Evolutionary conservation across 352 stramenopile genomes (phyloP).

Genomic region (Pythium biforme): DNA sequence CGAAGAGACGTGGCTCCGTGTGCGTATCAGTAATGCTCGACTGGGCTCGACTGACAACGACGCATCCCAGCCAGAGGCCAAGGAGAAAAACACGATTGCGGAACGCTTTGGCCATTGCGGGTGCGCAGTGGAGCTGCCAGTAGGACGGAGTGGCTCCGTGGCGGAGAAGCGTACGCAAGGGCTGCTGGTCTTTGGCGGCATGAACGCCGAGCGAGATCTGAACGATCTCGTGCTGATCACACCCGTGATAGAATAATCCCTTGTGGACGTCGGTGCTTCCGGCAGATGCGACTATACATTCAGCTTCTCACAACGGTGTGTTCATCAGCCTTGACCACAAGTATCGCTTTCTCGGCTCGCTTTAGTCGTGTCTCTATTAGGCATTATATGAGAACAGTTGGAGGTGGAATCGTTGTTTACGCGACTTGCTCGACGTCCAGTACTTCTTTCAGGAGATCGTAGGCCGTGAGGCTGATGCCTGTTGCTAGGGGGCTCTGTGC

Average conservation of each 20-base stretch:
- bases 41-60: neutral
- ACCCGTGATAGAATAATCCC: neutral
- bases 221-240: constrained; percentile 29
- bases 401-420: constrained; percentile 10
- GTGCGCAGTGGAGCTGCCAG: constrained; percentile 21
- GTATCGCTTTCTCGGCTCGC: neutral
- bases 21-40: neutral
- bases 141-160: neutral
- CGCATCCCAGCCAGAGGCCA: neutral
- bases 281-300: too few species aligned
- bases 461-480: constrained; percentile 83
- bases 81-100: neutral
- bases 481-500: constrained; percentile 82
- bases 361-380: constrained; percentile 10
- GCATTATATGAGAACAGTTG: constrained; percentile 3
- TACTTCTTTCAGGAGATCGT: constrained; percentile 87
- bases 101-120: constrained; percentile 55
- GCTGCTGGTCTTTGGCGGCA: constrained; percentile 58
- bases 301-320: too few species aligned
- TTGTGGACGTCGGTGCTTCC: too few species aligned
- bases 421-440: constrained; percentile 70
- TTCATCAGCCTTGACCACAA: neutral
- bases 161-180: constrained; percentile 7
- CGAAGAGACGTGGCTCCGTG: constrained; percentile 42
- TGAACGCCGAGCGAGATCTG: constrained; percentile 31